Percentiles rank a stretch among this genome's conserved stretches.
Conservation (phyloP, 2,329 filamentous ascomycete species). For the Fusarium sp. region DNA sequence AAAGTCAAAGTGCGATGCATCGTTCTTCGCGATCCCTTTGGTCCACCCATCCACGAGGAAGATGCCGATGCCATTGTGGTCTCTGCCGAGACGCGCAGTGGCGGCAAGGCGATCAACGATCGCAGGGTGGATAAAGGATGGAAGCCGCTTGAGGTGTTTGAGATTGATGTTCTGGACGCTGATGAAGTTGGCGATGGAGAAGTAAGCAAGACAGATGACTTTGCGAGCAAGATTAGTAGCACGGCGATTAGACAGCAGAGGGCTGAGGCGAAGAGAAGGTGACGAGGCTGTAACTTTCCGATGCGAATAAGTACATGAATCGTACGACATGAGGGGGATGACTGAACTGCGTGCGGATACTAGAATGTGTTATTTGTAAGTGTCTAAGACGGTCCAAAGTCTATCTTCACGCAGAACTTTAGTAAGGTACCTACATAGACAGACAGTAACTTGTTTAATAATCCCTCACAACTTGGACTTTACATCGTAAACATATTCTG, state of each 20-base stretch:
- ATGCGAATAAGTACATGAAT: neutral
- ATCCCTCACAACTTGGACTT: conserved; percentile 8
- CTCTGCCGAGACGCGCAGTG: conserved; percentile 86
- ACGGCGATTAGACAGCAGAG: conserved; percentile 77
- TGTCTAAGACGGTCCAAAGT: neutral
- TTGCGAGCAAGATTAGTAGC: conserved; percentile 89
- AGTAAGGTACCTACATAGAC: neutral
- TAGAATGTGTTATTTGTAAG: neutral
- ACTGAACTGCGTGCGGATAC: neutral
- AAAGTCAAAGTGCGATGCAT: conserved; percentile 79
- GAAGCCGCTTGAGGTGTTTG: conserved; percentile 80
- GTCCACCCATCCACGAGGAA: conserved; percentile 87
- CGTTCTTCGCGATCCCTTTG: conserved; percentile 87
- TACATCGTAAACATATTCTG: neutral
- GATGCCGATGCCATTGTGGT: conserved; percentile 84
- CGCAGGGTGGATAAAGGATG: conserved; percentile 81
- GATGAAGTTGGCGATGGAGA: conserved; percentile 48
- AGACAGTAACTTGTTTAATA: neutral
- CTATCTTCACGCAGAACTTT: neutral
- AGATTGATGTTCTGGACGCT: conserved; percentile 87
- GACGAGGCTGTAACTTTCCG: neutral
- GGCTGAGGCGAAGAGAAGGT: conserved; percentile 47
- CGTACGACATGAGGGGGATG: neutral
- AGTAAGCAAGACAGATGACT: conserved; percentile 65
- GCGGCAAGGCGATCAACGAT: conserved; percentile 88